Conservation (phyloP, 1,284 basidiomycete genomes). For the Pseudozyma tsukubaensis region DNA sequence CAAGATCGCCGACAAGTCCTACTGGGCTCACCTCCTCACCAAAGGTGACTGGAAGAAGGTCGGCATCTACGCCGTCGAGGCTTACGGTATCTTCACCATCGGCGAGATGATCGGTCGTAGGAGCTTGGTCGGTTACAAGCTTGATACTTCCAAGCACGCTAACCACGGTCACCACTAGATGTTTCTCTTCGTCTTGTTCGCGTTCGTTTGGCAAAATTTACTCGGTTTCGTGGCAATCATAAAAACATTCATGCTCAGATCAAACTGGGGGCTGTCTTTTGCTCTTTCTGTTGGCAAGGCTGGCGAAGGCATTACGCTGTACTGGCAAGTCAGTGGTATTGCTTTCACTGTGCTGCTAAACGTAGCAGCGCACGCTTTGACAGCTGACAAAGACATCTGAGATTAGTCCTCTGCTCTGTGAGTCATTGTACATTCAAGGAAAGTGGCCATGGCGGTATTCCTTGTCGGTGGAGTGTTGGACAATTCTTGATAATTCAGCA, state of each 20-base stretch:
- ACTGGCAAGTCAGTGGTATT: too few relatives aligned
- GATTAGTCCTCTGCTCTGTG: conserved; percentile 16
- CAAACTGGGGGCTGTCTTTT: too few relatives aligned
- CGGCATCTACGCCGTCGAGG: conserved; percentile 87
- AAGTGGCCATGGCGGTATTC: conserved; percentile 12
- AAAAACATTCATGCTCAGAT: neutral
- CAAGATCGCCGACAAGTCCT: conserved; percentile 76
- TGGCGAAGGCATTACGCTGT: too few relatives aligned
- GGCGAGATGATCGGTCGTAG: conserved; percentile 66
- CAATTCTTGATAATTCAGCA: too few relatives aligned
- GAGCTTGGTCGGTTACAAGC: conserved; percentile 61
- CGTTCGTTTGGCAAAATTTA: neutral
- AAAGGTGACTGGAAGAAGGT: conserved; percentile 81
- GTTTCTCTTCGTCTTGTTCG: neutral
- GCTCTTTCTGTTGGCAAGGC: neutral
- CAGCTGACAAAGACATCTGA: too few relatives aligned
- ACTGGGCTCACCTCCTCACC: conserved; percentile 78
- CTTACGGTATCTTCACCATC: conserved; percentile 81
- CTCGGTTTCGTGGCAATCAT: neutral
- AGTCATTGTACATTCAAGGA: conserved; percentile 23
- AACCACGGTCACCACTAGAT: conserved; percentile 52
- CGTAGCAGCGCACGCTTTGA: too few relatives aligned
- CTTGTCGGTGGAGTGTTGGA: too few relatives aligned
- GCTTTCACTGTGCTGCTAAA: too few relatives aligned
- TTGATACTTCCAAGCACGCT: conserved; percentile 52